These are phyloP conservation scores for Daldinia grandis DNA, from an alignment of 495 filamentous ascomycete species.

Conservation along the genomic window DNA sequence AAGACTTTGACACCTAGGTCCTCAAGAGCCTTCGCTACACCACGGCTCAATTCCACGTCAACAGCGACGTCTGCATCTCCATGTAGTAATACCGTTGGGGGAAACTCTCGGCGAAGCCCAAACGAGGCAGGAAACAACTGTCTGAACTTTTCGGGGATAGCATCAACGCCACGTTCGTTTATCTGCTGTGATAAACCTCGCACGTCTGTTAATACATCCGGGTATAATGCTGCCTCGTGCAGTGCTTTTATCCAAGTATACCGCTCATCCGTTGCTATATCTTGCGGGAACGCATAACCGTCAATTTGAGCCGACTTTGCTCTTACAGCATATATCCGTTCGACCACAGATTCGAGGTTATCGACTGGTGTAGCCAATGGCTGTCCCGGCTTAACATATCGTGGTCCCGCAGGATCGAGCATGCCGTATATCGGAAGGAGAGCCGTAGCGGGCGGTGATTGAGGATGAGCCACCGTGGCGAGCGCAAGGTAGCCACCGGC, in stretches of 20 bases:
- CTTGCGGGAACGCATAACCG: neutral
- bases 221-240: neutral
- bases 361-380: neutral
- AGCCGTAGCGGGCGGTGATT: neutral
- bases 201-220: neutral
- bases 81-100: neutral
- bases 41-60: neutral
- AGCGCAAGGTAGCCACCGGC: slow-evolving; percentile 5
- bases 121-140: slow-evolving; percentile 1
- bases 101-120: neutral
- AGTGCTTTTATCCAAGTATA: neutral
- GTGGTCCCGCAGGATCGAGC: neutral
- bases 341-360: neutral
- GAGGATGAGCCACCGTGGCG: neutral
- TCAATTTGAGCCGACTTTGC: neutral
- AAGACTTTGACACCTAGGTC: neutral
- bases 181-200: neutral
- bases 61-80: neutral
- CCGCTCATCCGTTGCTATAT: neutral
- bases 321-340: neutral
- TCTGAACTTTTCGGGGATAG: neutral
- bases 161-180: neutral
- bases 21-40: neutral
- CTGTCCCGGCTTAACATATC: neutral
- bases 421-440: slow-evolving; percentile 1